A percentile compares a stretch with the other conserved stretches of the same genome.
Evolutionary conservation across 805 yeast species (phyloP).

Genomic region (Starmerella roubikii): DNA sequence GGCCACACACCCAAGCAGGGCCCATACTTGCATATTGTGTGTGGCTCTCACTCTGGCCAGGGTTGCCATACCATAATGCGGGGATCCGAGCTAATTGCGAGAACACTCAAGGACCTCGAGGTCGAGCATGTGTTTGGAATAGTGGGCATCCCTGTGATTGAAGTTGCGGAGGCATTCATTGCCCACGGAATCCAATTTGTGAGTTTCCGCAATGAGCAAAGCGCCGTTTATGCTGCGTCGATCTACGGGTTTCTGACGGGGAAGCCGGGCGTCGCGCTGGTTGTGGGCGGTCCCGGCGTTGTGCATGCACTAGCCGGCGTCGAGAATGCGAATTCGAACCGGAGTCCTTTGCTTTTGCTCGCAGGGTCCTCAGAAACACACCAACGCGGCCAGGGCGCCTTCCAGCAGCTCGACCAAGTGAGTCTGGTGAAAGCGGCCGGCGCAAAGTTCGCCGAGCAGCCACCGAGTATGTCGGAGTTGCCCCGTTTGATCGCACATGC

Average conservation of each 20-base stretch:
- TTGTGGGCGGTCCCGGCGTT: constrained; percentile 67
- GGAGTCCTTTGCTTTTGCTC: constrained; percentile 51
- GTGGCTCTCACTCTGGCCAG: too few species aligned
- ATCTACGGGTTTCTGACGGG: constrained; percentile 54
- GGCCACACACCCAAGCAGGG: constrained; percentile 1
- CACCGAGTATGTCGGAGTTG: constrained; percentile 26
- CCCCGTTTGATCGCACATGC: constrained; percentile 35
- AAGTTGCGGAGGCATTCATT: constrained; percentile 50
- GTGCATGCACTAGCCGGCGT: constrained; percentile 55
- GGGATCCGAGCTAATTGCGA: constrained; percentile 40
- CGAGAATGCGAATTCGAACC: constrained; percentile 46
- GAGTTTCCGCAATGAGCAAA: constrained; percentile 55
- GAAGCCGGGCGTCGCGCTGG: constrained; percentile 50
- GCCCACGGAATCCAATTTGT: constrained; percentile 42
- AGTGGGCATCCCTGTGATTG: constrained; percentile 66
- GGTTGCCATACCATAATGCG: too few species aligned
- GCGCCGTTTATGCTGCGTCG: constrained; percentile 66
- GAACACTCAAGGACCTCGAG: constrained; percentile 35
- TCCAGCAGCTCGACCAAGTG: constrained; percentile 59
- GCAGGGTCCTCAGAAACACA: constrained; percentile 47
- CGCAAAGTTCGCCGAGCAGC: constrained; percentile 40
- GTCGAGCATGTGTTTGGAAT: constrained; percentile 51
- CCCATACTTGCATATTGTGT: too few species aligned
- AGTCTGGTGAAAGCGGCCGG: constrained; percentile 32
- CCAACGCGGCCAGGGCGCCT: constrained; percentile 45